phyloP scores from a whole-genome alignment of 2,329 filamentous ascomycete species.

The Diaporthe batatas region DNA sequence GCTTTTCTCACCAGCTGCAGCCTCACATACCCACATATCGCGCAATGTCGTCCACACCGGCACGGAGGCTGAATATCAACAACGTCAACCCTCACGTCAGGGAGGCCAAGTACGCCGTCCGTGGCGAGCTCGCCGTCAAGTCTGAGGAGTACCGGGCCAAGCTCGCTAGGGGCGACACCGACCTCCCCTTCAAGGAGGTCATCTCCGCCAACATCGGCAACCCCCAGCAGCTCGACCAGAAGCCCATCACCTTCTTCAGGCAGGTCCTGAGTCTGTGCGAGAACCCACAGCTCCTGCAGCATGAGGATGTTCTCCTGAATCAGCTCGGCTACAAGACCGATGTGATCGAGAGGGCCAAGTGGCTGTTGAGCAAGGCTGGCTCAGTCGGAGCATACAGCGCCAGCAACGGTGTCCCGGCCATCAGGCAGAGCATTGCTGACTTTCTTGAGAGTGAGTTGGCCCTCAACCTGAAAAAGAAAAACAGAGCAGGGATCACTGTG shows the following conservation, averaged over 20 bases:
- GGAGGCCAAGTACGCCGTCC: conserved; percentile 93
- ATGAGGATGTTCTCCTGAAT: conserved; percentile 82
- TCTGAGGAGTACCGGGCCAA: conserved; percentile 89
- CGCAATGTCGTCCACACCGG: conserved; percentile 55
- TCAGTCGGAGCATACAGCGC: conserved; percentile 97
- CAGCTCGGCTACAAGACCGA: conserved; percentile 89
- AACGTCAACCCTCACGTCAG: conserved; percentile 95
- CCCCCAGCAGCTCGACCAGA: conserved; percentile 98
- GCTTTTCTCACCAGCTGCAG: conserved; percentile 41
- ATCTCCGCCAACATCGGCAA: conserved; percentile 99
- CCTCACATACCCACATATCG: conserved; percentile 42
- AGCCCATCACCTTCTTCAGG: conserved; percentile 98
- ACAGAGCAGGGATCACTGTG: too few relatives aligned
- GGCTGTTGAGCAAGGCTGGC: conserved; percentile 84
- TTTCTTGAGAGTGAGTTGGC: conserved; percentile 84
- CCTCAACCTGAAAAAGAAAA: too few relatives aligned
- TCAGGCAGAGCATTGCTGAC: conserved; percentile 89
- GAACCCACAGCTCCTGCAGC: conserved; percentile 86
- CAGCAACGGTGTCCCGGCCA: conserved; percentile 87
- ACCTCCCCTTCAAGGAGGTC: conserved; percentile 87
- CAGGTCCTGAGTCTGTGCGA: conserved; percentile 95
- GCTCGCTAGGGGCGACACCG: conserved; percentile 70
- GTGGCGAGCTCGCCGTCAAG: conserved; percentile 93
- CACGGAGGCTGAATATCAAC: conserved; percentile 74
- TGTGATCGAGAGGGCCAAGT: conserved; percentile 86